phyloP scores from a whole-genome alignment of 129 eudicot species.

The Lactuca sativa region DNA sequence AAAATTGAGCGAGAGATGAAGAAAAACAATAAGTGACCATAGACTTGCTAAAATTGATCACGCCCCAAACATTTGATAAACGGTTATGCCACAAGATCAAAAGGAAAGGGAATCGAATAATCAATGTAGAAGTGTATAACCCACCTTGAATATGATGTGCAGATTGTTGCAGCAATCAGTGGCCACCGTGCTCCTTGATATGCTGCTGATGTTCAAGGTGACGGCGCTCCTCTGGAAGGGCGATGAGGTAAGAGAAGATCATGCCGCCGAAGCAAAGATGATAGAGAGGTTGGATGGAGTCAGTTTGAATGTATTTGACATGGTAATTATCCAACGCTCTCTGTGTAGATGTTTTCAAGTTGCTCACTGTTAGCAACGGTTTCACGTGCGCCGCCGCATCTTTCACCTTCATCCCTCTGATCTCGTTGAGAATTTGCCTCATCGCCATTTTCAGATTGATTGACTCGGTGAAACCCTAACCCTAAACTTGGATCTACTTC shows the following conservation, averaged over 20 bases:
- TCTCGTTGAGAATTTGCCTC: constrained; percentile 59
- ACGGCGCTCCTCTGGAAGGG: constrained; percentile 94
- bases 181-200: constrained; percentile 47
- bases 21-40: not conserved
- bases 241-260: constrained; percentile 77
- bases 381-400: constrained; percentile 58
- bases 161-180: constrained; percentile 26
- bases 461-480: constrained; percentile 45
- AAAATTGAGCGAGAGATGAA: not conserved
- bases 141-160: not conserved
- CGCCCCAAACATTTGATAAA: not conserved
- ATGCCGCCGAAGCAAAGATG: constrained; percentile 90
- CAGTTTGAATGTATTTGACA: constrained; percentile 76
- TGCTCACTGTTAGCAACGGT: constrained; percentile 37
- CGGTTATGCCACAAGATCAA: not conserved
- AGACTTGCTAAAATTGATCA: not conserved
- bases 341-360: constrained; percentile 47
- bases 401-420: constrained; percentile 65
- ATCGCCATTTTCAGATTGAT: constrained; percentile 46
- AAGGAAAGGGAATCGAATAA: not conserved
- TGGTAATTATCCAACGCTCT: constrained; percentile 66
- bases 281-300: constrained; percentile 60
- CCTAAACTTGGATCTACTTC: not conserved
- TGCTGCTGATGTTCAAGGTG: constrained; percentile 75
- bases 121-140: constrained; percentile 5